phyloP scores from a whole-genome alignment of 176 grass and related monocot genomes.

The Luzula sylvatica region DNA sequence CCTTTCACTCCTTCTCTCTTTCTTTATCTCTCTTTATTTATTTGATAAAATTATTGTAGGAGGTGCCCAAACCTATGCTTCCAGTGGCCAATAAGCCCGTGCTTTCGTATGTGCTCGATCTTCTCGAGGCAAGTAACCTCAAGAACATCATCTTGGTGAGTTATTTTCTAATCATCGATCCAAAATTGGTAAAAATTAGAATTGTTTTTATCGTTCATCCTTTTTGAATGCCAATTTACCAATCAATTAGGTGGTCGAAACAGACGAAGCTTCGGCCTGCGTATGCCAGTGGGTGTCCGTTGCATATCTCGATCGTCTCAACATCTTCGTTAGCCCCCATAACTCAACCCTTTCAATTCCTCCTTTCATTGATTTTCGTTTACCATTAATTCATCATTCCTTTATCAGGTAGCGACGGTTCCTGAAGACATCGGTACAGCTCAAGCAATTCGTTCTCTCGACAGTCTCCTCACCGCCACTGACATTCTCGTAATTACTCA shows the following conservation, averaged over 20 bases:
- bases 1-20: background rate
- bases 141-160: conserved; percentile 87
- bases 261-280: conserved; percentile 46
- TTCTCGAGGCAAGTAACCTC: conserved; percentile 79
- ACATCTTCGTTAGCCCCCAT: conserved; percentile 48
- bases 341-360: background rate
- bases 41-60: conserved; percentile 26
- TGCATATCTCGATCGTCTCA: conserved; percentile 62
- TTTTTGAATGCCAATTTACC: no score
- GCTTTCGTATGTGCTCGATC: conserved; percentile 82
- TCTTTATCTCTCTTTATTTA: background rate
- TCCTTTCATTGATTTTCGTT: background rate
- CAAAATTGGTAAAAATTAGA: background rate
- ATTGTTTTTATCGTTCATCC: background rate
- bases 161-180: background rate
- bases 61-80: conserved; percentile 81
- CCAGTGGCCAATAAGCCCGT: conserved; percentile 81
- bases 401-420: conserved; percentile 55
- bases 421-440: conserved; percentile 84
- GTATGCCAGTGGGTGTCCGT: conserved; percentile 72
- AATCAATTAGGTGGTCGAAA: conserved; percentile 61
- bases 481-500: conserved; percentile 64
- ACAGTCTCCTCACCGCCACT: conserved; percentile 51
- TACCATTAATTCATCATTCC: background rate
- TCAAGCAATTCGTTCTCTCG: conserved; percentile 67